A percentile compares a stretch with the other conserved stretches of the same genome.
phyloP scores from a whole-genome alignment of 352 stramenopile genomes.

The Achlya hypogyna region DNA sequence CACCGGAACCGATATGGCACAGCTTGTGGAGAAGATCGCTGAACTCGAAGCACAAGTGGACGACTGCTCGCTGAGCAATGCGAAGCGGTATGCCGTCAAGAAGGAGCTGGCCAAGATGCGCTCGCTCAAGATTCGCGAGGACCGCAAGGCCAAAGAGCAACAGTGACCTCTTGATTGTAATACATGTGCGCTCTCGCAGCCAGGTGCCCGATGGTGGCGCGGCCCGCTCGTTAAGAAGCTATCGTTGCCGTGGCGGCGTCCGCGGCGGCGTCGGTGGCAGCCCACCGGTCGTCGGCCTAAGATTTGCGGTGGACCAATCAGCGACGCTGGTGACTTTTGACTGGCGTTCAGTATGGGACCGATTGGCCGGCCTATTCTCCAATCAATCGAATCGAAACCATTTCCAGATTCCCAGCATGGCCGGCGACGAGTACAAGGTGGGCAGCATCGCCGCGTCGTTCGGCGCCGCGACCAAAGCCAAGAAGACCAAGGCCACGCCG shows the following conservation, averaged over 20 bases:
- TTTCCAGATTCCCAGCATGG: too few species aligned
- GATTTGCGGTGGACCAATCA: constrained; percentile 6
- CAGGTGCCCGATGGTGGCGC: too few species aligned
- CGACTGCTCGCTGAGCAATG: constrained; percentile 51
- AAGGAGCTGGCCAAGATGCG: constrained; percentile 72
- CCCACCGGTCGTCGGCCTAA: not conserved
- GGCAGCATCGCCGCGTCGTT: constrained; percentile 12
- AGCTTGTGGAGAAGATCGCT: constrained; percentile 37
- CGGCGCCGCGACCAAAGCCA: not conserved
- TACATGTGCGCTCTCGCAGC: too few species aligned
- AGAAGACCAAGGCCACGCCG: not conserved
- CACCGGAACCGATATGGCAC: constrained; percentile 27
- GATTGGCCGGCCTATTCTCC: not conserved
- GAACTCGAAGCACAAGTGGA: constrained; percentile 49
- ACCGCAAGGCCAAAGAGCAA: not conserved
- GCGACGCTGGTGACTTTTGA: not conserved
- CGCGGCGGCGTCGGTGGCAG: too few species aligned
- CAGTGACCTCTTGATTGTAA: not conserved
- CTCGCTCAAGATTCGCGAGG: constrained; percentile 3
- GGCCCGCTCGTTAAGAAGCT: too few species aligned
- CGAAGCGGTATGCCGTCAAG: constrained; percentile 65
- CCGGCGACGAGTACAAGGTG: constrained; percentile 10
- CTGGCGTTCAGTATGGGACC: not conserved
- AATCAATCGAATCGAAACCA: too few species aligned
- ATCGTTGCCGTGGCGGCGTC: too few species aligned